Conservation (phyloP, 1,284 basidiomycete species). For the Coriolopsis trogii region DNA sequence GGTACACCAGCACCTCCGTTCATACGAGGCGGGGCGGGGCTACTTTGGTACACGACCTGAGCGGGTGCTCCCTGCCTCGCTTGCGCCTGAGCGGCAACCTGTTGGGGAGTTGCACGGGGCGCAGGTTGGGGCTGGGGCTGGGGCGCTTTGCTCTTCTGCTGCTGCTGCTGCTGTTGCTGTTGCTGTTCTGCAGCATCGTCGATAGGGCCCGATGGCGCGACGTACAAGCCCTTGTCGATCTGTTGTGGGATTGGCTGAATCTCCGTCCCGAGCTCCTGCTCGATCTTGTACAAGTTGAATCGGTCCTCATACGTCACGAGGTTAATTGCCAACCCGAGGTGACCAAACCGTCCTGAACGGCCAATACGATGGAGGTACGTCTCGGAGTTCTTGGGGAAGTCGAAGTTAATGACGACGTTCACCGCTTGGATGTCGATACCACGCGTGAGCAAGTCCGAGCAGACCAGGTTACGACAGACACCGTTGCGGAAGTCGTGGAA, state of each 20-base stretch:
- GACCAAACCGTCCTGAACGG: slow-evolving; percentile 96
- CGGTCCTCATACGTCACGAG: slow-evolving; percentile 96
- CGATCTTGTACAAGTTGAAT: slow-evolving; percentile 97
- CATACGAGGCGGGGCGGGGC: slow-evolving; percentile 27
- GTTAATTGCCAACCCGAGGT: slow-evolving; percentile 96
- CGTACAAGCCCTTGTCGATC: slow-evolving; percentile 94
- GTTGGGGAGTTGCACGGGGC: neutral
- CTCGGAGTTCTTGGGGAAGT: slow-evolving; percentile 98
- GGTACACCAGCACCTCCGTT: slow-evolving; percentile 30
- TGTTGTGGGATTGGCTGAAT: slow-evolving; percentile 93
- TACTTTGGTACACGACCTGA: slow-evolving; percentile 37
- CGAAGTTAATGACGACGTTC: slow-evolving; percentile 99
- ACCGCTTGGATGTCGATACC: slow-evolving; percentile 99
- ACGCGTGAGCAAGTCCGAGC: slow-evolving; percentile 94
- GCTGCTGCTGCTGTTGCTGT: slow-evolving; percentile 18
- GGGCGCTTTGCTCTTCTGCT: slow-evolving; percentile 23
- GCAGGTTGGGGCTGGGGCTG: slow-evolving; percentile 16
- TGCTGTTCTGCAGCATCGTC: slow-evolving; percentile 47
- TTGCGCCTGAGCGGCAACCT: slow-evolving; percentile 13
- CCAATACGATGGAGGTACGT: slow-evolving; percentile 98
- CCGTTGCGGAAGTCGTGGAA: slow-evolving; percentile 99
- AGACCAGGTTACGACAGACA: slow-evolving; percentile 97
- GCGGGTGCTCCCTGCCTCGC: slow-evolving; percentile 18
- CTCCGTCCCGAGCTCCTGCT: slow-evolving; percentile 98
- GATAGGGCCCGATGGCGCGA: slow-evolving; percentile 59